Conservation (phyloP, 2,329 filamentous ascomycete genomes). For the Colletotrichum sp. region DNA sequence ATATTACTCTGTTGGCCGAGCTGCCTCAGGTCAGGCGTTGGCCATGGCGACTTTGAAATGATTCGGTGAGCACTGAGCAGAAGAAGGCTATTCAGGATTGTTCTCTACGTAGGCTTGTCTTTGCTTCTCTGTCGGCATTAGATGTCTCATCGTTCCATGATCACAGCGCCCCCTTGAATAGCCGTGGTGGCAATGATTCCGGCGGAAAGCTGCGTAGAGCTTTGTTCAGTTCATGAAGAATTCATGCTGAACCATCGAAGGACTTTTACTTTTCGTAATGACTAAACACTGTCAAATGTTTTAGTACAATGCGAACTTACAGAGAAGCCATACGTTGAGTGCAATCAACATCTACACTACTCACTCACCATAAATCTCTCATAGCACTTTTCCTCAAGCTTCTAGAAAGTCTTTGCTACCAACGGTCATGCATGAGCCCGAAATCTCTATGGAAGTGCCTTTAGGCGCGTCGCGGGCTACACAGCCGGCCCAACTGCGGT, state of each 20-base stretch:
- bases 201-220: background rate
- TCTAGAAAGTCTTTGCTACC: background rate
- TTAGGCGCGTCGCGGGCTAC: background rate
- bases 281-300: background rate
- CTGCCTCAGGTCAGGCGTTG: background rate
- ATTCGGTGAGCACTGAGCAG: background rate
- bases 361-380: background rate
- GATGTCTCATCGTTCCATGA: background rate
- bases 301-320: background rate
- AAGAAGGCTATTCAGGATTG: background rate
- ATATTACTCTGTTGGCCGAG: background rate
- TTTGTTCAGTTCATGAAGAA: background rate
- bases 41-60: background rate
- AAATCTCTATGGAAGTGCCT: background rate
- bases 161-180: background rate
- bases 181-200: background rate
- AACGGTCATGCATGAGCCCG: background rate
- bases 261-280: background rate
- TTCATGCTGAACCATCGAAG: background rate
- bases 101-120: background rate
- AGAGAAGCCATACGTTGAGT: background rate
- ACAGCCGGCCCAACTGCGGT: background rate
- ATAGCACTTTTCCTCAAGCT: background rate
- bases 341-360: accelerated
- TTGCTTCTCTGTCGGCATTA: background rate